These are phyloP conservation scores for Colletotrichum sp. DNA, from an alignment of 2,329 filamentous ascomycete species.

Conservation along the genomic window DNA sequence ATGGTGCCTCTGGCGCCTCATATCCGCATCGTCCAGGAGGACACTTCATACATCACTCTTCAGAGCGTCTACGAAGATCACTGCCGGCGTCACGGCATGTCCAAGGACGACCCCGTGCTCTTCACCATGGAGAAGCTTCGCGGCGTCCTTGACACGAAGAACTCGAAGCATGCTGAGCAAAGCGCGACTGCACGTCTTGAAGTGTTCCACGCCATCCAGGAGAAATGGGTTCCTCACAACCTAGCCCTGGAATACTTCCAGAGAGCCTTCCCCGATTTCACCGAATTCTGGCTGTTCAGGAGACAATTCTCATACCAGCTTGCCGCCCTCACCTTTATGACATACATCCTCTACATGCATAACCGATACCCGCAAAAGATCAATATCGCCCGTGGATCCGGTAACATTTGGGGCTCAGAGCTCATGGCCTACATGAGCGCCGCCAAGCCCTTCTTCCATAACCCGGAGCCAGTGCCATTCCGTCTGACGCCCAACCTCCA, in stretches of 20 bases:
- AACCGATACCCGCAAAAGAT: conserved; percentile 96
- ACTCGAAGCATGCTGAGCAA: conserved; percentile 69
- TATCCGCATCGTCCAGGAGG: conserved; percentile 94
- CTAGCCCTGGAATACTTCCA: conserved; percentile 91
- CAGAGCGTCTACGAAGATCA: conserved; percentile 97
- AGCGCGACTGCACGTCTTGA: conserved; percentile 79
- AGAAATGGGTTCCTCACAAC: conserved; percentile 87
- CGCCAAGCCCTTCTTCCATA: conserved; percentile 88
- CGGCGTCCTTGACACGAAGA: conserved; percentile 73
- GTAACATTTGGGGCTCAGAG: conserved; percentile 96
- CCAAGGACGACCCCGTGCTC: conserved; percentile 93
- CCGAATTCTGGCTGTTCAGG: conserved; percentile 98
- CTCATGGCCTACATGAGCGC: conserved; percentile 88
- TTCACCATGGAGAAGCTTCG: conserved; percentile 96
- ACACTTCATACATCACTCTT: conserved; percentile 90
- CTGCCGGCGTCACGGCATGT: conserved; percentile 83
- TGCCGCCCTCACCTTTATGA: conserved; percentile 96
- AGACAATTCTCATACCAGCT: conserved; percentile 96
- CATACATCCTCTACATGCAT: conserved; percentile 97
- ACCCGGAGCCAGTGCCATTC: conserved; percentile 96
- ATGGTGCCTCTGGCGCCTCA: conserved; percentile 96
- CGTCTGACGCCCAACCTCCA: conserved; percentile 95
- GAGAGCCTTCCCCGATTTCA: conserved; percentile 82
- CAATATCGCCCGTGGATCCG: conserved; percentile 83
- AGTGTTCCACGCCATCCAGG: conserved; percentile 93